These are phyloP conservation scores for Sabuloglossum arenarium DNA, from an alignment of 495 filamentous ascomycete genomes.

Conservation along the genomic window DNA sequence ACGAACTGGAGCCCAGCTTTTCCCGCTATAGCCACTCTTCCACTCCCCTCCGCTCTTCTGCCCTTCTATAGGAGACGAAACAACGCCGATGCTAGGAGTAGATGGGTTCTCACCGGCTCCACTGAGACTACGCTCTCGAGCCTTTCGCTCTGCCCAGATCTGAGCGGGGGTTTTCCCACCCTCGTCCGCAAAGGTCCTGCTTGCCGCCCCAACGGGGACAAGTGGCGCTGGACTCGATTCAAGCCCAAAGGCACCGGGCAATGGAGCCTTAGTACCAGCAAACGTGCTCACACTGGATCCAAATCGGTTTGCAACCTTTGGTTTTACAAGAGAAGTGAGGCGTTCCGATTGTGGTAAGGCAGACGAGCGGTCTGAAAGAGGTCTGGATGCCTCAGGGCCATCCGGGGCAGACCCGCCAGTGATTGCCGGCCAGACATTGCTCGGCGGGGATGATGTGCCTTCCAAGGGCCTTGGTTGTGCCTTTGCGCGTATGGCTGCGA, in stretches of 20 bases:
- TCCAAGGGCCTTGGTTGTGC: slow-evolving; percentile 40
- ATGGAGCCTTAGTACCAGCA: slow-evolving; percentile 70
- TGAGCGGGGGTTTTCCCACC: slow-evolving; percentile 94
- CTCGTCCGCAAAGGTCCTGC: slow-evolving; percentile 81
- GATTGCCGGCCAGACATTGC: slow-evolving; percentile 18
- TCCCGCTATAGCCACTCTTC: slow-evolving; percentile 79
- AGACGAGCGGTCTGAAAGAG: slow-evolving; percentile 44
- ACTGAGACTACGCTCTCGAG: slow-evolving; percentile 41
- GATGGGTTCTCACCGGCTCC: slow-evolving; percentile 20
- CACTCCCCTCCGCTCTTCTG: slow-evolving; percentile 53
- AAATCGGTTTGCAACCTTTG: slow-evolving; percentile 81
- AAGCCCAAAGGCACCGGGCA: slow-evolving; percentile 43
- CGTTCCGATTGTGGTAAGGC: slow-evolving; percentile 53
- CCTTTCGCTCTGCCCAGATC: slow-evolving; percentile 93
- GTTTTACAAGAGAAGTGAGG: slow-evolving; percentile 75
- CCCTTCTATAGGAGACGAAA: slow-evolving; percentile 30
- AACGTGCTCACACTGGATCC: slow-evolving; percentile 44
- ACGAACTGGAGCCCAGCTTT: slow-evolving; percentile 69
- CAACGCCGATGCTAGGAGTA: slow-evolving; percentile 15
- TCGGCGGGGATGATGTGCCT: slow-evolving; percentile 13
- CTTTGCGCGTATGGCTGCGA: slow-evolving; percentile 70
- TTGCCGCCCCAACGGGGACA: slow-evolving; percentile 53
- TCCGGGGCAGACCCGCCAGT: slow-evolving; percentile 16
- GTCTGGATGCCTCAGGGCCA: slow-evolving; percentile 26
- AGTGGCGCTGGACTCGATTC: slow-evolving; percentile 28